Percentiles rank a stretch among this genome's conserved stretches.
Conservation (phyloP, 352 stramenopile species). For the Pythium biforme region DNA sequence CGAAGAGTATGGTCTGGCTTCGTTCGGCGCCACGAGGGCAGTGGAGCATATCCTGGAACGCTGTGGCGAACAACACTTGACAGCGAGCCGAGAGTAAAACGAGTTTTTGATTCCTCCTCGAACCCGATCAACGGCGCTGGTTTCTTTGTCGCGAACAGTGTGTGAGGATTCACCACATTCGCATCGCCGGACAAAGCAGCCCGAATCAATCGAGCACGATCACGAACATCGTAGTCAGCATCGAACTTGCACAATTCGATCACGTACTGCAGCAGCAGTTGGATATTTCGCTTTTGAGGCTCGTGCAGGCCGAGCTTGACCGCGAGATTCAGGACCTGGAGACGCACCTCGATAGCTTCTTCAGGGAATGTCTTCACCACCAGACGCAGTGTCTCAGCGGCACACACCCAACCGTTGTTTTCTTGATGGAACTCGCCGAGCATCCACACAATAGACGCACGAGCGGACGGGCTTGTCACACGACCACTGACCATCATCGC, state of each 20-base stretch:
- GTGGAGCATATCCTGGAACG: slow-evolving; percentile 74
- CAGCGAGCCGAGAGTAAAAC: slow-evolving; percentile 86
- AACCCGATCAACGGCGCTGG: slow-evolving; percentile 72
- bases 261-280: slow-evolving; percentile 87
- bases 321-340: slow-evolving; percentile 91
- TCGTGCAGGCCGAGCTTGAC: slow-evolving; percentile 88
- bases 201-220: slow-evolving; percentile 88
- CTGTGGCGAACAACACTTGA: slow-evolving; percentile 85
- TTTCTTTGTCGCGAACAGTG: slow-evolving; percentile 80
- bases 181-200: slow-evolving; percentile 59
- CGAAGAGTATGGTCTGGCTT: slow-evolving; percentile 72
- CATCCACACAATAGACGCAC: slow-evolving; percentile 93
- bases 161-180: slow-evolving; percentile 60
- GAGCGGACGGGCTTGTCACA: slow-evolving; percentile 69
- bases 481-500: slow-evolving; percentile 74
- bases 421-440: slow-evolving; percentile 87
- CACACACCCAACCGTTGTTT: slow-evolving; percentile 60
- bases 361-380: slow-evolving; percentile 87
- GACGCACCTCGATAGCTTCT: slow-evolving; percentile 85
- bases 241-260: slow-evolving; percentile 93
- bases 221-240: slow-evolving; percentile 90
- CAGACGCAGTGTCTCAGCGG: slow-evolving; percentile 82
- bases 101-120: slow-evolving; percentile 66
- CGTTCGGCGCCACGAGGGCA: slow-evolving; percentile 72
- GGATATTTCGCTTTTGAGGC: slow-evolving; percentile 68